Percentiles rank a stretch among this genome's conserved stretches.
Evolutionary conservation across 495 filamentous ascomycete species (phyloP).

Genomic region (Podospora comata): DNA sequence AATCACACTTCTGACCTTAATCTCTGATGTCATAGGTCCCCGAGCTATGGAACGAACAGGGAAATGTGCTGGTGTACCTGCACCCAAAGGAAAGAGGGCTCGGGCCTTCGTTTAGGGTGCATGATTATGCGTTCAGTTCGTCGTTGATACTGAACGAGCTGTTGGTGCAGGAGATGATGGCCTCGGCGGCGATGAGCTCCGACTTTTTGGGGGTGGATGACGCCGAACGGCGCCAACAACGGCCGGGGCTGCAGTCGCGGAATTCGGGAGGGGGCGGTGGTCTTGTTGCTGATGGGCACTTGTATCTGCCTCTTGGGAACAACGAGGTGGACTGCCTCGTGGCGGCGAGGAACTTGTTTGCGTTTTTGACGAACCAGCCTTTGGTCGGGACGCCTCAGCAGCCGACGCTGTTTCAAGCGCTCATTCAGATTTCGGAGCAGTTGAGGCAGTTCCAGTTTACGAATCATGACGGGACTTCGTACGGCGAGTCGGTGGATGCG

Average conservation of each 20-base stretch:
- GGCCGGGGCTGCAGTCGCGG: conserved; percentile 23
- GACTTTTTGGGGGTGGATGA: conserved; percentile 40
- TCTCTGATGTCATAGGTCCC: conserved; percentile 54
- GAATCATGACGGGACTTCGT: conserved; percentile 76
- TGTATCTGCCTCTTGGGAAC: conserved; percentile 59
- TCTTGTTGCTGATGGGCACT: conserved; percentile 52
- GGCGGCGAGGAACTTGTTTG: conserved; percentile 83
- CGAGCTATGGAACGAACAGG: conserved; percentile 85
- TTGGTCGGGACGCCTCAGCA: conserved; percentile 71
- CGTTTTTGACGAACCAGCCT: conserved; percentile 76
- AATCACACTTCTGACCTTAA: conserved; percentile 5
- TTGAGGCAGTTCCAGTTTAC: conserved; percentile 74
- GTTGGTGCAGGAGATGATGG: conserved; percentile 59
- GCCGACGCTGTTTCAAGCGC: conserved; percentile 66
- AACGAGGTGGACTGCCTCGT: conserved; percentile 65
- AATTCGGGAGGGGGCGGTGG: background rate
- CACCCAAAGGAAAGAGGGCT: conserved; percentile 63
- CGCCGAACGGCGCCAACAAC: conserved; percentile 43
- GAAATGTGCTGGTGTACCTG: conserved; percentile 81
- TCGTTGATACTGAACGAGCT: conserved; percentile 67
- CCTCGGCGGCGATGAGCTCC: conserved; percentile 33
- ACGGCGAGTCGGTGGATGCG: conserved; percentile 68
- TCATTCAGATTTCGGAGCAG: conserved; percentile 66
- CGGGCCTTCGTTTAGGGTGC: conserved; percentile 74
- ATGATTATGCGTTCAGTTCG: conserved; percentile 66